phyloP scores from a whole-genome alignment of 495 filamentous ascomycete species.

The Hyaloscypha finlandica region DNA sequence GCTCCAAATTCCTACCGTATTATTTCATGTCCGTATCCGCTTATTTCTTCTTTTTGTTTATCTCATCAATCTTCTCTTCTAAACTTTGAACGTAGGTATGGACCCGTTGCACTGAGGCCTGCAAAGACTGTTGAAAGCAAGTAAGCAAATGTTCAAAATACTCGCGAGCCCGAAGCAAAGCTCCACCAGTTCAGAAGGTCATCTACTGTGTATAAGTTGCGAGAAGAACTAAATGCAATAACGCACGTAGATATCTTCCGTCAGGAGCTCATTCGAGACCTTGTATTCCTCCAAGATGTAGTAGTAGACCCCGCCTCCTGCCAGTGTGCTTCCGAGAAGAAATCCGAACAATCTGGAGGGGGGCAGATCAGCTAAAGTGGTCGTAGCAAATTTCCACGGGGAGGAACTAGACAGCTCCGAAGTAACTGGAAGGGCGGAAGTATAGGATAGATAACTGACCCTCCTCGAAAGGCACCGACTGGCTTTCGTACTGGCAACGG shows the following conservation, averaged over 20 bases:
- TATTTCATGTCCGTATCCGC: conserved; percentile 5
- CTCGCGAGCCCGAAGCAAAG: conserved; percentile 13
- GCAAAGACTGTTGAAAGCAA: conserved; percentile 66
- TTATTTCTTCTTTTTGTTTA: conserved; percentile 61
- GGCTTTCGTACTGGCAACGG: conserved; percentile 74
- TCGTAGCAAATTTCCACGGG: neutral
- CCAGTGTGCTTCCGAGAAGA: conserved; percentile 78
- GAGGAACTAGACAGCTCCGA: neutral
- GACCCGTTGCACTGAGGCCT: conserved; percentile 82
- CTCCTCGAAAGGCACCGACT: conserved; percentile 89
- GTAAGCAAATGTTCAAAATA: neutral
- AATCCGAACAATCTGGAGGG: conserved; percentile 81
- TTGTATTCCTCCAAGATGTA: conserved; percentile 93
- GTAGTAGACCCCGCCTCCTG: conserved; percentile 82
- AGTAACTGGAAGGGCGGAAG: neutral
- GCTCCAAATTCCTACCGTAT: neutral
- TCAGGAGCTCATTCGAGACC: conserved; percentile 89
- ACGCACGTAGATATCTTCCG: conserved; percentile 94
- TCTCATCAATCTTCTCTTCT: conserved; percentile 76
- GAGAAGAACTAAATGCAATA: conserved; percentile 25
- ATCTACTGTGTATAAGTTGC: conserved; percentile 20
- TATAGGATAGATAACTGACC: conserved; percentile 56
- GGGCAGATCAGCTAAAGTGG: neutral
- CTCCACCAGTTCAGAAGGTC: conserved; percentile 12
- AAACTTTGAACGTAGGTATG: conserved; percentile 78